Conservation (phyloP, 1,139 yeast genomes). For the Scheffersomyces titani region DNA sequence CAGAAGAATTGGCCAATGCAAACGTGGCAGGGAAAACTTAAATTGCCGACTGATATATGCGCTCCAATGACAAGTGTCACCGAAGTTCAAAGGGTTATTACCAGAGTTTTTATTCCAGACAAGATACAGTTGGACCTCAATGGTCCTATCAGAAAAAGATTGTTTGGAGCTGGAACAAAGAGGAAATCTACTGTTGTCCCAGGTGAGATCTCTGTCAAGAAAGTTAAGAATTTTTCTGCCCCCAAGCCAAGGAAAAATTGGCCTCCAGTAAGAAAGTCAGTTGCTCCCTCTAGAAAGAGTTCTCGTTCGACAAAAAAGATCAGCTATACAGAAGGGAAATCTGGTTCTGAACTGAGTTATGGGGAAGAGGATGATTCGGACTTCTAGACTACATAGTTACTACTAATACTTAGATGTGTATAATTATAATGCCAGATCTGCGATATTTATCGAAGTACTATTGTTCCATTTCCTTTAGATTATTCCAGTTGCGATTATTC, state of each 20-base stretch:
- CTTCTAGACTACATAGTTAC: background rate
- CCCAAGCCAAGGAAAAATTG: constrained; percentile 1
- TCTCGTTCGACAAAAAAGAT: constrained; percentile 38
- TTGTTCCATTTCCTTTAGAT: constrained; percentile 54
- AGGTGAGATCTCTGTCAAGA: constrained; percentile 5
- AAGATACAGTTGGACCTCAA: constrained; percentile 31
- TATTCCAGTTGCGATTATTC: constrained; percentile 41
- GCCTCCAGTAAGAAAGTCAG: constrained; percentile 1
- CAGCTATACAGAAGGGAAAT: constrained; percentile 37
- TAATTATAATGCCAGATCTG: background rate
- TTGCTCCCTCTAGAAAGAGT: constrained; percentile 44
- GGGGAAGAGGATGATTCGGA: constrained; percentile 16
- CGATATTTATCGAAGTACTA: constrained; percentile 11
- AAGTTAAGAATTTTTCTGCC: constrained; percentile 3
- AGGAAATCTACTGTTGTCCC: constrained; percentile 6
- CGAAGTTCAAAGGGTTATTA: constrained; percentile 47
- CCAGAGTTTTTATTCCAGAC: constrained; percentile 54
- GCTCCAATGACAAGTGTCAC: constrained; percentile 50
- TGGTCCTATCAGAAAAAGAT: constrained; percentile 24
- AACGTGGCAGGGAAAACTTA: constrained; percentile 80
- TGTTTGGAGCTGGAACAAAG: constrained; percentile 16
- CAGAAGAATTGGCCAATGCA: constrained; percentile 66
- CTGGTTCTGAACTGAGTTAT: constrained; percentile 25
- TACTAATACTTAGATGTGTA: no score
- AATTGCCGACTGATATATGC: constrained; percentile 66